A percentile compares a stretch with the other conserved stretches of the same genome.
Evolutionary conservation across 495 filamentous ascomycete species (phyloP).

Genomic region (Hypoxylon lenormandii): DNA sequence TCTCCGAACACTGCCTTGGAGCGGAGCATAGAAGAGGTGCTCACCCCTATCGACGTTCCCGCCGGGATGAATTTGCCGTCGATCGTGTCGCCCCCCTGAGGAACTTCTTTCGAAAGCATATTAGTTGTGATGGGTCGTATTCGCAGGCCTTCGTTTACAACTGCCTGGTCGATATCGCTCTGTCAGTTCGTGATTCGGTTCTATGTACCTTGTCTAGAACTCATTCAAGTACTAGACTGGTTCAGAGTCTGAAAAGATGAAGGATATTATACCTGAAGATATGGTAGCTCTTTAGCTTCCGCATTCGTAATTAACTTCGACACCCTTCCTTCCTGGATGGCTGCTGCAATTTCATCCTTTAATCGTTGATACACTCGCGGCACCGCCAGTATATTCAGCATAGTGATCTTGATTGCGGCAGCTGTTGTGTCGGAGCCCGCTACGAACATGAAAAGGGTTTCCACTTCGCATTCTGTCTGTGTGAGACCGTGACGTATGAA

Average conservation of each 20-base stretch:
- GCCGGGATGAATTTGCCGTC: conserved; percentile 65
- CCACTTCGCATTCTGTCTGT: conserved; percentile 38
- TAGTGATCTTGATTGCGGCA: conserved; percentile 65
- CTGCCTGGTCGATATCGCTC: conserved; percentile 39
- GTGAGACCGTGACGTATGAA: conserved; percentile 44
- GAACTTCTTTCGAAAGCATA: conserved; percentile 61
- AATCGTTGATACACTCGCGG: conserved; percentile 63
- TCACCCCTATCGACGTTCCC: conserved; percentile 67
- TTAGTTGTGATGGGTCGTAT: conserved; percentile 59
- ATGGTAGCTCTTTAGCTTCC: conserved; percentile 60
- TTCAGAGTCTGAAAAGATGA: too few relatives aligned
- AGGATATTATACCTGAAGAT: conserved; percentile 51
- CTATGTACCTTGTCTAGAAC: conserved; percentile 6
- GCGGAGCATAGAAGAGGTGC: conserved; percentile 65
- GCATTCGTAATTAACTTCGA: conserved; percentile 53
- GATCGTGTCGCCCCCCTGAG: conserved; percentile 62
- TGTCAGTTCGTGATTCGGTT: neutral
- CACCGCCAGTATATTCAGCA: conserved; percentile 65
- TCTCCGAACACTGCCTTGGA: conserved; percentile 64
- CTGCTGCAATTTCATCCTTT: conserved; percentile 67
- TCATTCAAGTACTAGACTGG: neutral
- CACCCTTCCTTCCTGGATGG: conserved; percentile 49
- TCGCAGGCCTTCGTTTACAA: conserved; percentile 62
- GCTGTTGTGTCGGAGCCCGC: conserved; percentile 76
- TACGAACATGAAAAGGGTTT: conserved; percentile 60